A percentile compares a stretch with the other conserved stretches of the same genome.
phyloP scores from a whole-genome alignment of 1,139 yeast genomes.

The Taiozyma onychis region DNA sequence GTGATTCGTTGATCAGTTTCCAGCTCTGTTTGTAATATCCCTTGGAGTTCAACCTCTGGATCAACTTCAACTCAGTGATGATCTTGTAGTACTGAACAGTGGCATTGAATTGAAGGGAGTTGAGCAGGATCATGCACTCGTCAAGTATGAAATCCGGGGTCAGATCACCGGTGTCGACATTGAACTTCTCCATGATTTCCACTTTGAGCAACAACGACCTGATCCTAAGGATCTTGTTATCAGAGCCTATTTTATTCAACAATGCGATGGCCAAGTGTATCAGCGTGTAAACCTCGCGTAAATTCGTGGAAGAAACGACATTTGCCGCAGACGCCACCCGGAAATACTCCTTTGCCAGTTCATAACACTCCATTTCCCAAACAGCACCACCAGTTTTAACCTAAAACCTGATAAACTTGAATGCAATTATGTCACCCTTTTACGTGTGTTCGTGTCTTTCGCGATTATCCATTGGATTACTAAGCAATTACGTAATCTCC shows the following conservation, averaged over 20 bases:
- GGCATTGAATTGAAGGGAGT: not conserved
- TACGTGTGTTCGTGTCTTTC: too few relatives aligned
- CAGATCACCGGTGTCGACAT: not conserved
- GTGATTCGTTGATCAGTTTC: constrained; percentile 3
- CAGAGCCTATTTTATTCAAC: constrained; percentile 5
- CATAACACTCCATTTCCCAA: constrained; percentile 1
- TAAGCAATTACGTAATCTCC: too few relatives aligned
- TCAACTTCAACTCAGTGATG: constrained; percentile 1
- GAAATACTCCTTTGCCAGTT: constrained; percentile 5
- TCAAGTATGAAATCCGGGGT: not conserved
- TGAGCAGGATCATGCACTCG: not conserved
- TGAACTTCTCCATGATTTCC: not conserved
- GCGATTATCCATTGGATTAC: too few relatives aligned
- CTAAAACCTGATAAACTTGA: too few relatives aligned
- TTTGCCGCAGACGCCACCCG: not conserved
- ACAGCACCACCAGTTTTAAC: too few relatives aligned
- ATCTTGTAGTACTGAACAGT: not conserved
- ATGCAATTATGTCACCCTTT: too few relatives aligned
- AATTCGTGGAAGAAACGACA: constrained; percentile 1
- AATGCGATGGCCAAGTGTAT: constrained; percentile 9
- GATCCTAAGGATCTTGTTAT: constrained; percentile 6
- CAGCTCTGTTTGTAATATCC: not conserved
- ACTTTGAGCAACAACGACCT: constrained; percentile 8
- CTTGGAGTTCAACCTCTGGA: not conserved
- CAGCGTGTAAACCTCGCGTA: constrained; percentile 17